Evolutionary conservation across 2,329 filamentous ascomycete genomes (phyloP).

Genomic region (Aspergillus clavatus): DNA sequence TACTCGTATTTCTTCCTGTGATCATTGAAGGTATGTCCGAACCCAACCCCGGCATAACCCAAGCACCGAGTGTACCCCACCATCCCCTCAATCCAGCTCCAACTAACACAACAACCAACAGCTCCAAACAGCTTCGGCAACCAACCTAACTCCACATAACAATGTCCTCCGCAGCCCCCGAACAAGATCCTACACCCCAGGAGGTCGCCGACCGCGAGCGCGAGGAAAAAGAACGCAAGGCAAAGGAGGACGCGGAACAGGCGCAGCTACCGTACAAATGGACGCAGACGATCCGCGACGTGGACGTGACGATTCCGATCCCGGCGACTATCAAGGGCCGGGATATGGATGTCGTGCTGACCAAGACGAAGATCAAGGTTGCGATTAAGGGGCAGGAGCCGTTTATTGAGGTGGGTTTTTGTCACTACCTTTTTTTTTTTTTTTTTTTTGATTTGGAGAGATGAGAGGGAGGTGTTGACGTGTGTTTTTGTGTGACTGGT

Average conservation of each 20-base stretch:
- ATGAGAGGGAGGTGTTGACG: slow-evolving; percentile 4
- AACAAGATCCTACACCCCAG: slow-evolving; percentile 26
- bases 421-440: too few relatives aligned
- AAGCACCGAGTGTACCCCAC: too few relatives aligned
- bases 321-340: slow-evolving; percentile 77
- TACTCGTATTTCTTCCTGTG: background rate
- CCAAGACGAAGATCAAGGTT: slow-evolving; percentile 70
- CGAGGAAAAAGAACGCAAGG: slow-evolving; percentile 55
- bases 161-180: slow-evolving; percentile 30
- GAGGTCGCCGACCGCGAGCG: slow-evolving; percentile 47
- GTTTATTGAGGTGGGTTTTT: slow-evolving; percentile 66
- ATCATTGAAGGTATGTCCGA: background rate
- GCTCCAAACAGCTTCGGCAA: background rate
- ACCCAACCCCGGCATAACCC: too few relatives aligned
- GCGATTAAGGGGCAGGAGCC: slow-evolving; percentile 84
- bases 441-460: background rate
- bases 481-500: background rate
- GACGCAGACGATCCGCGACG: slow-evolving; percentile 85
- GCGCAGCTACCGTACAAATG: slow-evolving; percentile 92
- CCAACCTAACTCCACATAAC: slow-evolving; percentile 1
- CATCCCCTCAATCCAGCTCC: slow-evolving; percentile 1
- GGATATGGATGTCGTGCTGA: slow-evolving; percentile 78
- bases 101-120: background rate
- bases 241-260: slow-evolving; percentile 81
- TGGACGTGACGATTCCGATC: slow-evolving; percentile 73